Evolutionary conservation across 805 yeast species (phyloP).

Genomic region (Candida chauliodis): DNA sequence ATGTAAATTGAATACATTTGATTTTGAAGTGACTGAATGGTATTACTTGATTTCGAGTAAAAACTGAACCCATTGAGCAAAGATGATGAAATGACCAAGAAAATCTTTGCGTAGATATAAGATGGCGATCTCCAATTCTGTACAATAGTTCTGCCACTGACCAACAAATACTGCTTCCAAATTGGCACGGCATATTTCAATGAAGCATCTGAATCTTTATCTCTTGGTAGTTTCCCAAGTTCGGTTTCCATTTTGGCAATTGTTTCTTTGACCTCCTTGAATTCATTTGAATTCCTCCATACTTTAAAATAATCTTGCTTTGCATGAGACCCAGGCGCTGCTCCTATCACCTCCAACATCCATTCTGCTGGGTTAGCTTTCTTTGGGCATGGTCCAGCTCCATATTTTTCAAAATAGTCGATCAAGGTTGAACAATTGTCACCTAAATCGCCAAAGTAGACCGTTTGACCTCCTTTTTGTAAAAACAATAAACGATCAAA

Average conservation of each 20-base stretch:
- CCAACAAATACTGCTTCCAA: slow-evolving; percentile 31
- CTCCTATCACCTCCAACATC: slow-evolving; percentile 86
- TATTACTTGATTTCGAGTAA: slow-evolving; percentile 57
- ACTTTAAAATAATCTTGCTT: slow-evolving; percentile 70
- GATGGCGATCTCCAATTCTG: slow-evolving; percentile 55
- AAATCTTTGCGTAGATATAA: slow-evolving; percentile 60
- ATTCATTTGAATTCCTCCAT: slow-evolving; percentile 71
- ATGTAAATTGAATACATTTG: slow-evolving; percentile 53
- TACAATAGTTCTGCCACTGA: slow-evolving; percentile 21
- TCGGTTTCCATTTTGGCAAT: slow-evolving; percentile 63
- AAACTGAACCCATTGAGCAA: slow-evolving; percentile 71
- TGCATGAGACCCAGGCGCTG: slow-evolving; percentile 77
- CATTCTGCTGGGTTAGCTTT: slow-evolving; percentile 58
- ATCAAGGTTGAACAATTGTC: slow-evolving; percentile 55
- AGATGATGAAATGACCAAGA: slow-evolving; percentile 52
- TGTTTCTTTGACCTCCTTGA: slow-evolving; percentile 53
- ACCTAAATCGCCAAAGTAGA: slow-evolving; percentile 80
- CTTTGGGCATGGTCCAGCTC: slow-evolving; percentile 49
- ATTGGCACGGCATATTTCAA: slow-evolving; percentile 27
- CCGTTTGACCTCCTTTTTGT: slow-evolving; percentile 75
- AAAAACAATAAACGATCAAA: slow-evolving; percentile 71
- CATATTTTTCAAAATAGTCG: slow-evolving; percentile 64
- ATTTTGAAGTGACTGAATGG: slow-evolving; percentile 62
- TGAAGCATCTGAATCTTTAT: slow-evolving; percentile 22
- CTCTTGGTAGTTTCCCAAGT: slow-evolving; percentile 25